Conservation (phyloP, 805 yeast genomes). For the Lipomyces lipofer region DNA sequence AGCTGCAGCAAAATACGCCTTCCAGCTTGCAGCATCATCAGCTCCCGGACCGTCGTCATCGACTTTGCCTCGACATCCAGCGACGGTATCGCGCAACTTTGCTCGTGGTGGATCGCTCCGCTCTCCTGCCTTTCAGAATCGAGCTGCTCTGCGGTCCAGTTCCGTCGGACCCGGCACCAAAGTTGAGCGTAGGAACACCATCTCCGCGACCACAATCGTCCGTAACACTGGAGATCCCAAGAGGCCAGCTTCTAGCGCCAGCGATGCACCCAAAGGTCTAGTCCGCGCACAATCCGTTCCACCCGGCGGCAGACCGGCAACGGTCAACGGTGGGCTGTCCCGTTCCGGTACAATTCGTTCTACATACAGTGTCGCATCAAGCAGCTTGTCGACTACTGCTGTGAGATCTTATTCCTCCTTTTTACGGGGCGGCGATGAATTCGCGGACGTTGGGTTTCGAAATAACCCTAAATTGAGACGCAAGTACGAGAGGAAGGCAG, state of each 20-base stretch:
- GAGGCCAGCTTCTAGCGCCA: background rate
- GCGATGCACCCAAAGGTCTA: background rate
- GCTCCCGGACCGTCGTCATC: background rate
- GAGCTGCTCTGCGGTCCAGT: background rate
- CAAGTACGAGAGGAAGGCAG: background rate
- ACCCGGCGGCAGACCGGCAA: too few species aligned
- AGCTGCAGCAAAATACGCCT: constrained; percentile 4
- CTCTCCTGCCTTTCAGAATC: background rate
- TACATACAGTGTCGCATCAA: background rate
- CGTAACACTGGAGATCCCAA: background rate
- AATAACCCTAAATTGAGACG: background rate
- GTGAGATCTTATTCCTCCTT: background rate
- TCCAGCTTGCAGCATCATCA: background rate
- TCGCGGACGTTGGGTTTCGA: background rate
- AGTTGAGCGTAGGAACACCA: background rate
- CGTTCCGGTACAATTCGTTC: background rate
- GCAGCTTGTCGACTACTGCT: background rate
- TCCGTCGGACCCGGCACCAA: background rate
- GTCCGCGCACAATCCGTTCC: background rate
- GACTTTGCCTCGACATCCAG: background rate
- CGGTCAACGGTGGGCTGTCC: background rate
- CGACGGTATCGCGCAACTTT: background rate
- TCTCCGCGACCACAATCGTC: background rate
- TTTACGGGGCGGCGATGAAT: constrained; percentile 6
- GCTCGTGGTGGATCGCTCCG: background rate